phyloP scores from a whole-genome alignment of 2,329 filamentous ascomycete species.

The Didymella pomorum region DNA sequence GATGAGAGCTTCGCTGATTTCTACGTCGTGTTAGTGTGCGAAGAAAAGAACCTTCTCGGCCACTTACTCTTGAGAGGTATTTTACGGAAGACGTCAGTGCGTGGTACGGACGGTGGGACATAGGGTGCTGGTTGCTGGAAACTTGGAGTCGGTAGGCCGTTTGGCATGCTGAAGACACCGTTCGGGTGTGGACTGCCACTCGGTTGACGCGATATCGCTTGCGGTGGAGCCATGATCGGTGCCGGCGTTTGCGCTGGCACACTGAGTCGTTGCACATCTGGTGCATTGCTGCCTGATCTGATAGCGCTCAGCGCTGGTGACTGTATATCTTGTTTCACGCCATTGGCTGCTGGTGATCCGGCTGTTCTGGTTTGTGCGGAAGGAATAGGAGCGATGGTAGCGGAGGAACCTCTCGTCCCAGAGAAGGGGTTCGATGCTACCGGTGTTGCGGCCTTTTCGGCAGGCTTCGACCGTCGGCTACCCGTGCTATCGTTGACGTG shows the following conservation, averaged over 20 bases:
- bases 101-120: conserved; percentile 40
- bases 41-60: neutral
- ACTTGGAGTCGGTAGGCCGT: conserved; percentile 35
- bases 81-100: conserved; percentile 44
- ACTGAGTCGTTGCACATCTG: conserved; percentile 44
- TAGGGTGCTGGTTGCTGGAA: conserved; percentile 45
- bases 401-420: conserved; percentile 35
- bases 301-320: conserved; percentile 55
- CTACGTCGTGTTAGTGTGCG: conserved; percentile 35
- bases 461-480: conserved; percentile 42
- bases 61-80: conserved; percentile 57
- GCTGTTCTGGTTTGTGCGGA: conserved; percentile 42
- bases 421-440: conserved; percentile 40
- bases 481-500: conserved; percentile 61
- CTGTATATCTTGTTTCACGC: conserved; percentile 52
- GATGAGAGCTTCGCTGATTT: conserved; percentile 67
- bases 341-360: conserved; percentile 45
- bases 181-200: conserved; percentile 56
- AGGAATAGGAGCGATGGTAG: conserved; percentile 32
- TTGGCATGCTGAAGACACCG: conserved; percentile 35
- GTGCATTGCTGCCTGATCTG: conserved; percentile 46
- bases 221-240: conserved; percentile 52
- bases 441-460: conserved; percentile 39
- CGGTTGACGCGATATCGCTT: conserved; percentile 42
- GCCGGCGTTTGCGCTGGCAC: conserved; percentile 44